Conservation (phyloP, 257 asterid species). For the Solanum lycopersicoides region DNA sequence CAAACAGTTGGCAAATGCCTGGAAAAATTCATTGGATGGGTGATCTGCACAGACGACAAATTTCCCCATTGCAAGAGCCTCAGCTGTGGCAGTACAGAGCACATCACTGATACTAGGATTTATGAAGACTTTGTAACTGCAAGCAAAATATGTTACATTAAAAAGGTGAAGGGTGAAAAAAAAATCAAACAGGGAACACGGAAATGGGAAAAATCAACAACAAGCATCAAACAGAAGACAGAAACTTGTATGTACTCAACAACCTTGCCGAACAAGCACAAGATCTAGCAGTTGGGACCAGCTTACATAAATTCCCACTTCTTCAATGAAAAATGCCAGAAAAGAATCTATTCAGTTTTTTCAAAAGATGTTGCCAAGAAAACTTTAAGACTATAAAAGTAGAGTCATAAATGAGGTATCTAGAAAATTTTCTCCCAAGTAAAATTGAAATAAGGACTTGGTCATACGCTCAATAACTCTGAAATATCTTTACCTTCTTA, state of each 20-base stretch:
- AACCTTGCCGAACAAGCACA: not conserved
- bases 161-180: not conserved
- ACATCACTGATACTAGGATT: slow-evolving; percentile 98
- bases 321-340: not conserved
- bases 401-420: not conserved
- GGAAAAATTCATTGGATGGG: slow-evolving; percentile 95
- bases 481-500: not conserved
- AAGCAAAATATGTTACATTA: slow-evolving; percentile 1
- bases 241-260: not conserved
- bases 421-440: not conserved
- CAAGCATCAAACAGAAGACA: not conserved
- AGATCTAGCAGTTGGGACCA: not conserved
- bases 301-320: not conserved
- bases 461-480: not conserved
- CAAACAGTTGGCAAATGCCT: slow-evolving; percentile 85
- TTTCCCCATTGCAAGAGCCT: slow-evolving; percentile 99
- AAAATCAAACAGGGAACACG: not conserved
- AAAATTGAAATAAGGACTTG: not conserved
- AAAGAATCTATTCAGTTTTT: not conserved
- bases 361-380: not conserved
- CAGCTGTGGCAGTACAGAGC: slow-evolving; percentile 98
- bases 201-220: not conserved
- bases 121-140: slow-evolving; percentile 93
- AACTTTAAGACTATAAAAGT: not conserved
- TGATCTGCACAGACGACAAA: slow-evolving; percentile 94